phyloP scores from a whole-genome alignment of 768 basidiomycete species.

The Leccinum pellstonianum region DNA sequence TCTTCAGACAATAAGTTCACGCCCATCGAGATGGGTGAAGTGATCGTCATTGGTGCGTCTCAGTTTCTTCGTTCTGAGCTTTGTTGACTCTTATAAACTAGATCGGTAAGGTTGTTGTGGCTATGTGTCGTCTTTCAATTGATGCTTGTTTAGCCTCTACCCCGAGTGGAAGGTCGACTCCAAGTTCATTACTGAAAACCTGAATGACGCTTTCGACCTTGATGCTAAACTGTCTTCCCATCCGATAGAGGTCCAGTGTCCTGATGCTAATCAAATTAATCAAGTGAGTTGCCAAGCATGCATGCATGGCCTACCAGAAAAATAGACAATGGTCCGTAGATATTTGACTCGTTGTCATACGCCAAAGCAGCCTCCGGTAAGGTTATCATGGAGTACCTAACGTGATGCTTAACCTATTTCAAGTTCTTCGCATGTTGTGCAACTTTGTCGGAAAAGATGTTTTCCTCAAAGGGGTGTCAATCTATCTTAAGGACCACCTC shows the following conservation, averaged over 20 bases:
- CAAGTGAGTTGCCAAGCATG: constrained; percentile 42
- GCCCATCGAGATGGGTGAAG: constrained; percentile 72
- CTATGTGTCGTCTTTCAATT: background rate
- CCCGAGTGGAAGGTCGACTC: constrained; percentile 87
- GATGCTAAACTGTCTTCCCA: constrained; percentile 89
- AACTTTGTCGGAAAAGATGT: constrained; percentile 84
- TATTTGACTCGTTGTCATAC: constrained; percentile 88
- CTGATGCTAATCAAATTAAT: constrained; percentile 81
- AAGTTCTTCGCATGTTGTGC: constrained; percentile 92
- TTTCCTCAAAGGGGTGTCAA: constrained; percentile 85
- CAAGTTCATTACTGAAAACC: constrained; percentile 75
- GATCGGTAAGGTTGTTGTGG: constrained; percentile 48
- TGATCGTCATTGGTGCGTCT: constrained; percentile 69
- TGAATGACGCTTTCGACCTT: constrained; percentile 73
- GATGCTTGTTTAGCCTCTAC: constrained; percentile 49
- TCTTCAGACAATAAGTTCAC: background rate
- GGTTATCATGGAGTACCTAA: constrained; percentile 9
- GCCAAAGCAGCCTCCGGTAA: constrained; percentile 78
- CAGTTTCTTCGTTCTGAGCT: background rate
- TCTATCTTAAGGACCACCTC: constrained; percentile 86
- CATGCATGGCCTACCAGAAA: background rate
- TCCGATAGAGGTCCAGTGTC: constrained; percentile 89
- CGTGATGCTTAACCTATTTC: background rate
- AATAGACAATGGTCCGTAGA: constrained; percentile 41
- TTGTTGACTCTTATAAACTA: constrained; percentile 26